Evolutionary conservation across 805 yeast genomes (phyloP).

Genomic region (Brettanomyces nanus): DNA sequence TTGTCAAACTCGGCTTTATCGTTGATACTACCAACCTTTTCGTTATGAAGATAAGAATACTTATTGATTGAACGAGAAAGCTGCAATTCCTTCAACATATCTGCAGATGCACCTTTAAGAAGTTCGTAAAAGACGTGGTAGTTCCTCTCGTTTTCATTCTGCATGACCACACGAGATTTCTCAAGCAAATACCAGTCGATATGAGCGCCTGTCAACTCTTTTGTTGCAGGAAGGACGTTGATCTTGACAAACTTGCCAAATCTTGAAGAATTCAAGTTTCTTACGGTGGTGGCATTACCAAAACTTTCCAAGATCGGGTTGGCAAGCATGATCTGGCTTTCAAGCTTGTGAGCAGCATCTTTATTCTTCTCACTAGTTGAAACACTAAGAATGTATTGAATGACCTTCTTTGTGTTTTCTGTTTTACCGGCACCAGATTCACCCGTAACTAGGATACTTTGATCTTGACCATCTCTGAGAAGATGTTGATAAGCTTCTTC

Average conservation of each 20-base stretch:
- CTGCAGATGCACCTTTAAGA: slow-evolving; percentile 53
- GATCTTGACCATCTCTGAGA: slow-evolving; percentile 62
- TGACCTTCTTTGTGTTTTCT: slow-evolving; percentile 90
- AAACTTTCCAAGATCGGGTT: slow-evolving; percentile 94
- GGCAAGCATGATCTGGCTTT: slow-evolving; percentile 80
- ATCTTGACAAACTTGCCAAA: slow-evolving; percentile 94
- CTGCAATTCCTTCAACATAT: slow-evolving; percentile 38
- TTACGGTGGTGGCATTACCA: slow-evolving; percentile 93
- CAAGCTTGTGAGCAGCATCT: slow-evolving; percentile 42
- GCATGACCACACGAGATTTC: slow-evolving; percentile 83
- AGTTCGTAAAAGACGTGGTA: slow-evolving; percentile 92
- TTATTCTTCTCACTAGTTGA: slow-evolving; percentile 29
- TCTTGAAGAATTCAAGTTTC: slow-evolving; percentile 90
- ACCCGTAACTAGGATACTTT: slow-evolving; percentile 93
- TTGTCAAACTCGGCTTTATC: slow-evolving; percentile 61
- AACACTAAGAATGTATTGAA: slow-evolving; percentile 81
- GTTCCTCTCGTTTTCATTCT: slow-evolving; percentile 71
- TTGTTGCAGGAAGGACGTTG: slow-evolving; percentile 45
- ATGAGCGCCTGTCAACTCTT: slow-evolving; percentile 76
- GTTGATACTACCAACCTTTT: slow-evolving; percentile 65
- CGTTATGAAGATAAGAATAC: slow-evolving; percentile 50
- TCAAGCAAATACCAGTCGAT: slow-evolving; percentile 93
- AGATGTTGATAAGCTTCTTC: slow-evolving; percentile 79
- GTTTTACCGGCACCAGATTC: slow-evolving; percentile 99
- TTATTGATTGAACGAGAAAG: slow-evolving; percentile 31